Conservation (phyloP, 2,329 filamentous ascomycete genomes). For the Alternaria metachromatica region DNA sequence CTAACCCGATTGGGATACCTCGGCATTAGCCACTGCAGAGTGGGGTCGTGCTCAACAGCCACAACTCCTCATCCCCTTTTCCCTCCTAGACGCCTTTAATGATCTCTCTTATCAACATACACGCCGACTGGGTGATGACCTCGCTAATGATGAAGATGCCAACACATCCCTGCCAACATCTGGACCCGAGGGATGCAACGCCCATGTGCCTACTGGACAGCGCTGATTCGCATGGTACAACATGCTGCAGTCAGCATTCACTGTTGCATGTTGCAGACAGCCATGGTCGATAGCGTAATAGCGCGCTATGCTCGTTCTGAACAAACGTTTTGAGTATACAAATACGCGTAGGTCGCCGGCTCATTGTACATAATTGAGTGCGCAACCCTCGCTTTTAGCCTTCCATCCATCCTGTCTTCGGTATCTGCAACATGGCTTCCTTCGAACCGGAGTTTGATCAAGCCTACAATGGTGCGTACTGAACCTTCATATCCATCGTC, state of each 20-base stretch:
- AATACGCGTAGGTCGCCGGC: not conserved
- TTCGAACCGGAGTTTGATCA: not conserved
- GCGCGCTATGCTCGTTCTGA: not conserved
- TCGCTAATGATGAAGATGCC: not conserved
- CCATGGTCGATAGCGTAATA: not conserved
- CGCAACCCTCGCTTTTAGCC: not conserved
- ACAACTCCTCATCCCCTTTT: not conserved
- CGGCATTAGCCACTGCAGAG: not conserved
- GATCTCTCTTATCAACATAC: not conserved
- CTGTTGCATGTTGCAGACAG: not conserved
- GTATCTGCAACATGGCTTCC: not conserved
- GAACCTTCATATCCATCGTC: not conserved
- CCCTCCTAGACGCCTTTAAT: not conserved
- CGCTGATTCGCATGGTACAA: not conserved
- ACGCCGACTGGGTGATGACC: not conserved
- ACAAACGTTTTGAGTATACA: not conserved
- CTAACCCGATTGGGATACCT: not conserved
- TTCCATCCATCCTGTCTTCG: not conserved
- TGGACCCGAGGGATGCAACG: not conserved
- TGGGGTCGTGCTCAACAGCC: not conserved
- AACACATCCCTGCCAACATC: not conserved
- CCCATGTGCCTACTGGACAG: not conserved
- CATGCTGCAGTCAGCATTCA: not conserved
- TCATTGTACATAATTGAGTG: not conserved
- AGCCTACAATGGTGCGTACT: not conserved